phyloP scores from a whole-genome alignment of 768 basidiomycete genomes.

The Pisolithus microcarpus region DNA sequence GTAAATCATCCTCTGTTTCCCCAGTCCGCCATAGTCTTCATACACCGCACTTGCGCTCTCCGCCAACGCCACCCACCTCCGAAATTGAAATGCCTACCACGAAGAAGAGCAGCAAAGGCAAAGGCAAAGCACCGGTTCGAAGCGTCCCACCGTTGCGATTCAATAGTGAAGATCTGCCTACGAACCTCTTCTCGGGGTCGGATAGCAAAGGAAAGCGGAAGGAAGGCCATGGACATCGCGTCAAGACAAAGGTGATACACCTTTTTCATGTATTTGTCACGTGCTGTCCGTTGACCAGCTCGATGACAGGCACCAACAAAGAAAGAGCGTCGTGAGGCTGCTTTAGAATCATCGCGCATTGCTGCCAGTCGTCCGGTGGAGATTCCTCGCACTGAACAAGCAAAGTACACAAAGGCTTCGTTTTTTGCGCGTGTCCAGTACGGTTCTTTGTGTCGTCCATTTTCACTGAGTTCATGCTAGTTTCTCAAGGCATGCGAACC shows the following conservation, averaged over 20 bases:
- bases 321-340: conserved; percentile 45
- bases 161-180: conserved; percentile 20
- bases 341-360: conserved; percentile 42
- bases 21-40: conserved; percentile 29
- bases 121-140: conserved; percentile 24
- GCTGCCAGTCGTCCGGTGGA: conserved; percentile 40
- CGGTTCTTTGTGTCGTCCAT: neutral
- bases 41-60: conserved; percentile 27
- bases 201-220: conserved; percentile 20
- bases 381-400: conserved; percentile 31
- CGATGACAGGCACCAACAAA: conserved; percentile 47
- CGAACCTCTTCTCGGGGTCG: conserved; percentile 15
- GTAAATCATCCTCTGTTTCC: conserved; percentile 32
- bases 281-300: conserved; percentile 4
- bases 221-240: conserved; percentile 11
- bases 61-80: conserved; percentile 54
- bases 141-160: conserved; percentile 34
- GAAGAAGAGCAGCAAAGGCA: conserved; percentile 22
- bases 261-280: neutral
- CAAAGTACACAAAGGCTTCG: conserved; percentile 25
- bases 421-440: conserved; percentile 29
- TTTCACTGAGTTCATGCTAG: conserved; percentile 5
- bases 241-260: conserved; percentile 32
- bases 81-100: conserved; percentile 38
- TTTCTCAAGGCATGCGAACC: conserved; percentile 9